A percentile compares a stretch with the other conserved stretches of the same genome.
phyloP scores from a whole-genome alignment of 768 basidiomycete species.

The Mycena venus region DNA sequence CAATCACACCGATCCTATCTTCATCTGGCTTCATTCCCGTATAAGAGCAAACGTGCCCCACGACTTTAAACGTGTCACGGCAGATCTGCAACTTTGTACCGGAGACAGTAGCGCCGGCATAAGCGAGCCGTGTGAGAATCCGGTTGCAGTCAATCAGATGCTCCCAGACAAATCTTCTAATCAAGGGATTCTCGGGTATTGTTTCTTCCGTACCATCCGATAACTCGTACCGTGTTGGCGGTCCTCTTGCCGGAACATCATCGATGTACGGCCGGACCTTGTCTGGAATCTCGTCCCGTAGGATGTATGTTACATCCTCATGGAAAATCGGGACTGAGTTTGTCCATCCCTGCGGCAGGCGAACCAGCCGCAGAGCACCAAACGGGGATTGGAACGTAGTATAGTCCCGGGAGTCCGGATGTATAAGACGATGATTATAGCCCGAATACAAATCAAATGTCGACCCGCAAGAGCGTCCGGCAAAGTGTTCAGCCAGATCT shows the following conservation, averaged over 20 bases:
- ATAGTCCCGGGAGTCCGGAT: constrained; percentile 40
- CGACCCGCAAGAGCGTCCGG: too few species aligned
- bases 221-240: neutral
- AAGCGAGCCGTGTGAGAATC: too few species aligned
- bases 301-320: constrained; percentile 1
- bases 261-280: constrained; percentile 7
- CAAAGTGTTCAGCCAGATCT: too few species aligned
- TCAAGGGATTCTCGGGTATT: neutral
- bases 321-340: too few species aligned
- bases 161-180: too few species aligned
- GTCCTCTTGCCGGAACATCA: neutral
- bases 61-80: too few species aligned
- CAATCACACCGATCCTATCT: neutral
- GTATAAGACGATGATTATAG: constrained; percentile 42
- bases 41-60: too few species aligned
- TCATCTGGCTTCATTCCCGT: neutral
- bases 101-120: too few species aligned
- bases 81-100: too few species aligned
- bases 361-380: constrained; percentile 32
- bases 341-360: constrained; percentile 48
- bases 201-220: neutral
- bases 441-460: constrained; percentile 39
- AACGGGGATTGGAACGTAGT: too few species aligned
- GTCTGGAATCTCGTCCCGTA: constrained; percentile 1
- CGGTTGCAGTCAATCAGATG: too few species aligned